Conservation (phyloP, 495 filamentous ascomycete genomes). For the Ramalina intermedia region DNA sequence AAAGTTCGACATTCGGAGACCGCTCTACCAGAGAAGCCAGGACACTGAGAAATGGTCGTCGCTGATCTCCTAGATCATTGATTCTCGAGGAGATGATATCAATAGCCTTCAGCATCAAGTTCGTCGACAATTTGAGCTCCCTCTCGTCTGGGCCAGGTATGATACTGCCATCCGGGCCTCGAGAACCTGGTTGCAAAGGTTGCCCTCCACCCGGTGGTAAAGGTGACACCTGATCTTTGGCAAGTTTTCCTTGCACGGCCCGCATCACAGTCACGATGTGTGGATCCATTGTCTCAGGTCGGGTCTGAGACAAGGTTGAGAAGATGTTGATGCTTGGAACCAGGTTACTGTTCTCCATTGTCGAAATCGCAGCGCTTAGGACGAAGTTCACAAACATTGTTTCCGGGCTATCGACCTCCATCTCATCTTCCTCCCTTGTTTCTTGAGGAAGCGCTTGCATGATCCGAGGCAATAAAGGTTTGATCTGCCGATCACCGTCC, state of each 20-base stretch:
- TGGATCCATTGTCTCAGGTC: constrained; percentile 70
- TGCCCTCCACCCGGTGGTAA: constrained; percentile 30
- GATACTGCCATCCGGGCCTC: constrained; percentile 29
- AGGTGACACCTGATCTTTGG: constrained; percentile 80
- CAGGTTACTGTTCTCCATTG: constrained; percentile 59
- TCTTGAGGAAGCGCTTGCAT: constrained; percentile 85
- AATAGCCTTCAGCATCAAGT: constrained; percentile 83
- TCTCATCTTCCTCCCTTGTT: constrained; percentile 75
- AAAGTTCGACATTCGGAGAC: constrained; percentile 68
- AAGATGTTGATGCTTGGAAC: constrained; percentile 80
- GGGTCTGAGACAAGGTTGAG: constrained; percentile 76
- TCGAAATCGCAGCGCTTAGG: constrained; percentile 59
- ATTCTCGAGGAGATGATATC: constrained; percentile 84
- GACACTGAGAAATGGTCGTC: constrained; percentile 85
- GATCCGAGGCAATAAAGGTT: constrained; percentile 63
- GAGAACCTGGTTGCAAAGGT: constrained; percentile 18
- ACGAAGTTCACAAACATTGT: constrained; percentile 73
- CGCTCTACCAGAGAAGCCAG: constrained; percentile 90
- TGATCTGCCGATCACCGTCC: constrained; percentile 43
- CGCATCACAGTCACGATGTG: constrained; percentile 87
- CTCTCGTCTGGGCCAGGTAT: constrained; percentile 35
- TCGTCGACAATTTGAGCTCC: constrained; percentile 71
- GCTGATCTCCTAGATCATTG: constrained; percentile 81
- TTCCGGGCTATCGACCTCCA: constrained; percentile 57
- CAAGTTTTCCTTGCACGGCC: constrained; percentile 79